phyloP scores from a whole-genome alignment of 73 alveolate species.

The Paramecium bursaria region DNA sequence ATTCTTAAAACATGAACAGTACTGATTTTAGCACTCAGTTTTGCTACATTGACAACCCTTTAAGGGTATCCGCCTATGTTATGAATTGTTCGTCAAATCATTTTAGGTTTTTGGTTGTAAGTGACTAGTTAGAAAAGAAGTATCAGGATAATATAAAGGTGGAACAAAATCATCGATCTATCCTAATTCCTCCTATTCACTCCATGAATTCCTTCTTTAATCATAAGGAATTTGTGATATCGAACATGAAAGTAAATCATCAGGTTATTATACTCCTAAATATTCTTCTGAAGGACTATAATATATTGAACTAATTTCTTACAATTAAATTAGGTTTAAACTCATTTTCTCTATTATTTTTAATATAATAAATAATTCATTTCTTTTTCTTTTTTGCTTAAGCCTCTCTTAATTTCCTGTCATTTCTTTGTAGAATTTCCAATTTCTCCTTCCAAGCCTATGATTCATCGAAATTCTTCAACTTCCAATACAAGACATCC shows the following conservation, averaged over 20 bases:
- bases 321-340: background rate
- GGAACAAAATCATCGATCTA: background rate
- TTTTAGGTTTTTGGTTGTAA: slow-evolving; percentile 2
- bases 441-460: slow-evolving; percentile 54
- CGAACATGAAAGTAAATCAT: background rate
- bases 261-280: background rate
- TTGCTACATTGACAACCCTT: slow-evolving; percentile 1
- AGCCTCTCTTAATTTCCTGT: slow-evolving; percentile 66
- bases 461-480: slow-evolving; percentile 61
- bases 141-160: background rate
- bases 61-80: background rate
- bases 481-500: slow-evolving; percentile 66
- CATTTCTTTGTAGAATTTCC: slow-evolving; percentile 59
- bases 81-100: background rate
- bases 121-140: background rate
- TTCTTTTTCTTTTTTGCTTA: slow-evolving; percentile 3
- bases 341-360: no score
- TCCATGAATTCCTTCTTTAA: background rate
- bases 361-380: background rate
- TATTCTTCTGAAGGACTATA: background rate
- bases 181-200: background rate
- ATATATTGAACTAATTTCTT: no score
- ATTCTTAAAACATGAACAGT: slow-evolving; percentile 7
- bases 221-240: background rate
- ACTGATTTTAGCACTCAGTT: background rate